Percentiles rank a stretch among this genome's conserved stretches.
These are phyloP conservation scores for Bretschneidera sinensis DNA, from an alignment of 345 rosid species.

Conservation along the genomic window DNA sequence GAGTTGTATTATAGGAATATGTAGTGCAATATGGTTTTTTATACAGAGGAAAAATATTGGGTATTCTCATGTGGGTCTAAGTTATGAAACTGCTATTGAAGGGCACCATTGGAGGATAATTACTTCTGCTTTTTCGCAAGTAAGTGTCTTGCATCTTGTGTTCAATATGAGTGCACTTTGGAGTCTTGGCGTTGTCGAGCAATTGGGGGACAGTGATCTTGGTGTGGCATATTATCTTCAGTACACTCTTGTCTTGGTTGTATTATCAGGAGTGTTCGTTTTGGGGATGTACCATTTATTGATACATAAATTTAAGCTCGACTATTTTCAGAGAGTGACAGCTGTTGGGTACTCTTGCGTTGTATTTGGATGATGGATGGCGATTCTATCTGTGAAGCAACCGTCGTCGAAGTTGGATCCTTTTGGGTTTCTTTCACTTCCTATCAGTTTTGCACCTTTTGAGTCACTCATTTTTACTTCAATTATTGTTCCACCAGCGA, in stretches of 20 bases:
- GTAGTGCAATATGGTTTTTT: slow-evolving; percentile 73
- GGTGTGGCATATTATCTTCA: slow-evolving; percentile 84
- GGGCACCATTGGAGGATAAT: slow-evolving; percentile 96
- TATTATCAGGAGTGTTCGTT: slow-evolving; percentile 71
- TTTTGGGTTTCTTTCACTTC: slow-evolving; percentile 87
- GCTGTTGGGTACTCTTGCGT: slow-evolving; percentile 99
- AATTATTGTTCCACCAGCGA: slow-evolving; percentile 95
- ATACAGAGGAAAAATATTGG: slow-evolving; percentile 91
- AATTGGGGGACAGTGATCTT: slow-evolving; percentile 61
- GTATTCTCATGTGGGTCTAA: slow-evolving; percentile 84
- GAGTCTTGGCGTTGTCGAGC: slow-evolving; percentile 94
- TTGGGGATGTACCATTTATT: slow-evolving; percentile 76
- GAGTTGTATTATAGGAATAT: slow-evolving; percentile 64
- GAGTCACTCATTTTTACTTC: slow-evolving; percentile 94
- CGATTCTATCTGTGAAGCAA: slow-evolving; percentile 87
- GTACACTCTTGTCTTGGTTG: slow-evolving; percentile 72
- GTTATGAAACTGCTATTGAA: slow-evolving; percentile 72
- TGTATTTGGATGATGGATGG: slow-evolving; percentile 99
- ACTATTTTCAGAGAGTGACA: slow-evolving; percentile 82
- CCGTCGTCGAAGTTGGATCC: slow-evolving; percentile 92
- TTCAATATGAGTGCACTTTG: slow-evolving; percentile 98
- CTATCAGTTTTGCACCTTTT: slow-evolving; percentile 93
- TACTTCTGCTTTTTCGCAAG: slow-evolving; percentile 93
- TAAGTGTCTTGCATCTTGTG: slow-evolving; percentile 86
- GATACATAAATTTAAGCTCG: slow-evolving; percentile 70